Evolutionary conservation across 2,329 filamentous ascomycete species (phyloP).

Genomic region (Stachybotrys elegans): DNA sequence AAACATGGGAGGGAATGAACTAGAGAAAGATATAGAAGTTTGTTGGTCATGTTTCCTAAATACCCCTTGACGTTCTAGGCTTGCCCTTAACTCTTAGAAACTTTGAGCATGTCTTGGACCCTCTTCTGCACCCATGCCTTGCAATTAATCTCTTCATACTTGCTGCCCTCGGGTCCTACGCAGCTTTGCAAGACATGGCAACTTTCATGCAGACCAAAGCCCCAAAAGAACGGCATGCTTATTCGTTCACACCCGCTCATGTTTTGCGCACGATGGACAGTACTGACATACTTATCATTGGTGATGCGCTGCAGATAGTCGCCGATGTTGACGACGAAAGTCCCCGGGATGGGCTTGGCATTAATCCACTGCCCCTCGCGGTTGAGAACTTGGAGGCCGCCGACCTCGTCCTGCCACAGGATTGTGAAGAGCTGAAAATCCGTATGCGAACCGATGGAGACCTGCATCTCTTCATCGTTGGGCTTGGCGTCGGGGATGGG

Average conservation of each 20-base stretch:
- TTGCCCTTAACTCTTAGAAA: no score
- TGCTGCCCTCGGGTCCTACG: no score
- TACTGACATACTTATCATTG: slow-evolving; percentile 15
- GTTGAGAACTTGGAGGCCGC: slow-evolving; percentile 19
- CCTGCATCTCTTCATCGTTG: neutral
- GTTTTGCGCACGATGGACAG: slow-evolving; percentile 48
- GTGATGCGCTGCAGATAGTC: slow-evolving; percentile 18
- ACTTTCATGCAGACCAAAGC: no score
- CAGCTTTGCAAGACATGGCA: no score
- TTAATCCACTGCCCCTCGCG: slow-evolving; percentile 16
- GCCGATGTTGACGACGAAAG: slow-evolving; percentile 20
- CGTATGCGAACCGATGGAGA: slow-evolving; percentile 6
- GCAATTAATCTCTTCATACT: neutral
- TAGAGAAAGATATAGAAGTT: no score
- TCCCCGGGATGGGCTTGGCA: slow-evolving; percentile 15
- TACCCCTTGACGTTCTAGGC: no score
- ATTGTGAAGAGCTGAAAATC: slow-evolving; percentile 34
- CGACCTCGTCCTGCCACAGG: slow-evolving; percentile 30
- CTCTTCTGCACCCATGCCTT: neutral
- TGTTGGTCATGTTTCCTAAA: no score
- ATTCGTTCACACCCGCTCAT: no score
- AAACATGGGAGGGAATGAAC: no score
- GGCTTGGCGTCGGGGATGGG: slow-evolving; percentile 4
- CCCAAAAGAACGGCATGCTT: no score
- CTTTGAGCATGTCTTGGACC: neutral